These are phyloP conservation scores for Alternaria panax DNA, from an alignment of 2,329 filamentous ascomycete genomes.

Conservation along the genomic window DNA sequence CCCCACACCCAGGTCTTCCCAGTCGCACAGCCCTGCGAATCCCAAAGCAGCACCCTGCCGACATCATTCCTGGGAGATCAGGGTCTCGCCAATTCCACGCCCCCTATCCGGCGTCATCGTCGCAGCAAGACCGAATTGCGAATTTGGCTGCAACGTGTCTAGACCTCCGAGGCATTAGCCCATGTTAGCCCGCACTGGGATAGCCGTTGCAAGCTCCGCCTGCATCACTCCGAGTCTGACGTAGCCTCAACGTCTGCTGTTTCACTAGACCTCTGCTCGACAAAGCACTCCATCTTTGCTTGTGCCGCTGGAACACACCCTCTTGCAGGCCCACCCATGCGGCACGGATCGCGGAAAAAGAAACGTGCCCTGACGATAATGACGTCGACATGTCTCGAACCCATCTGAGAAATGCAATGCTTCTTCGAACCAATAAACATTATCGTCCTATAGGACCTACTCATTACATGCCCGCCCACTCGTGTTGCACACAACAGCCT, in stretches of 20 bases:
- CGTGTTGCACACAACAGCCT: not conserved
- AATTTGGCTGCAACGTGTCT: not conserved
- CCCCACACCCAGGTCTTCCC: not conserved
- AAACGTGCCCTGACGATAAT: not conserved
- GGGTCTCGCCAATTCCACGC: not conserved
- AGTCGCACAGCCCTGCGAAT: not conserved
- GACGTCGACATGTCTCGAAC: slow-evolving; percentile 2
- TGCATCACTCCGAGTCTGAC: not conserved
- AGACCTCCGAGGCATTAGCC: not conserved
- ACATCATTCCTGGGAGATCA: not conserved
- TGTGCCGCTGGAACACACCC: not conserved
- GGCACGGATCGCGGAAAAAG: not conserved
- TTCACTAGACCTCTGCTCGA: not conserved
- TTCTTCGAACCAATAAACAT: not conserved
- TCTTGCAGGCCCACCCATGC: not conserved
- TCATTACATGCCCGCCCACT: not conserved
- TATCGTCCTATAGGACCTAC: not conserved
- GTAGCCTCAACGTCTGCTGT: not conserved
- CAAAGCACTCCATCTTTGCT: not conserved
- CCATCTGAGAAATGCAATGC: not conserved
- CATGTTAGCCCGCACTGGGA: not conserved
- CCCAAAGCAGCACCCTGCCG: not conserved
- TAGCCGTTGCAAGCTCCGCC: not conserved
- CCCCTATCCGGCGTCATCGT: not conserved
- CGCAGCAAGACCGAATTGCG: not conserved